Base-by-base conservation (phyloP, 2,329 filamentous ascomycete species). In the Penicillium sp. region DNA sequence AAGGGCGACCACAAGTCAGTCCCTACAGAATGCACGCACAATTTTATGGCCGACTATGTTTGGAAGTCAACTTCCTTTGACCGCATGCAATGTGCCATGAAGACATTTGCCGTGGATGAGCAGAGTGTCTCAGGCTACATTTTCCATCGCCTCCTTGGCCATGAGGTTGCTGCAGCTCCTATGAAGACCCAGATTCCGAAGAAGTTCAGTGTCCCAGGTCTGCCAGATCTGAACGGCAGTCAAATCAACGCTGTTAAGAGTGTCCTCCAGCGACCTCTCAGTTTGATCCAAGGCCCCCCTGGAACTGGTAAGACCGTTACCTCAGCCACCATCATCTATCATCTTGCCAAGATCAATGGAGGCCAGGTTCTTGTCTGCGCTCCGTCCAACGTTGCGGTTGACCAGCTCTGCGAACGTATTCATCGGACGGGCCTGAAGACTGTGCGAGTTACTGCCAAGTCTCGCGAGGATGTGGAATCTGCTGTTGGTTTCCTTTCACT, bases 41-140 rank as follows among this genome's bases (percentile, higher is more conserved):
- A 96, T 69, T 98, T 98, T 72, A 95, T 89, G 15, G 93, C 91
- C 57, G 93, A 98, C 68, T 98, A 98, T 64, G 93, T 98, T 49
- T 98, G 93, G 93, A 98, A 98, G 69, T 93, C 94, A 13, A 98
- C 94, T 0, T 97, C 91, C 0, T 98, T 98, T 67, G 93, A 98
- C 65, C 90, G 93, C 56, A 98, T 98, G 93, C 93, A 98, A 69
- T 82, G 90, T 58, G 94, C 93, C 48, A 97, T 98, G 91, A 97
- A 96, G 77, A 97, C 88, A 0, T 98, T 98, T 66, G 93, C 93
- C 6, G 83, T 97, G 39, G 91, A 98, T 61, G 93, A 98, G 70
- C 87, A 95, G 85, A 96, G 90, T 64, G 91, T 98, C 38, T 97
- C 93, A 21, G 93, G 93, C 33, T 98, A 96, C 72, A 95, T 98